These are phyloP conservation scores for Lactifluus hygrophoroides DNA, from an alignment of 768 basidiomycete genomes.

Conservation along the genomic window DNA sequence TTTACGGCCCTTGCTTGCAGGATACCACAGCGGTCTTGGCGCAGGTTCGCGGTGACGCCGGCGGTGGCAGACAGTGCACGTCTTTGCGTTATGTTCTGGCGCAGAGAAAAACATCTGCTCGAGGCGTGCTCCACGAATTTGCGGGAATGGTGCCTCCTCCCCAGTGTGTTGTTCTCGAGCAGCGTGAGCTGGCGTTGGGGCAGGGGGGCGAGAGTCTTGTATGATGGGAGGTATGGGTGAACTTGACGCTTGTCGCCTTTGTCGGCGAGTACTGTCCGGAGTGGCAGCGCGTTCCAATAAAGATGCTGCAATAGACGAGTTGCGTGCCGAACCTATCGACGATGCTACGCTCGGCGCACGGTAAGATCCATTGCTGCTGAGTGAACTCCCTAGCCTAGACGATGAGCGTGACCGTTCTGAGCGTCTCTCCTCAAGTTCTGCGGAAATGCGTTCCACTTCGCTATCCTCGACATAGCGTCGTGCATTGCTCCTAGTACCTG, in stretches of 20 bases:
- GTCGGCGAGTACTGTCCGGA: not conserved
- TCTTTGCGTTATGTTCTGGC: conserved; percentile 63
- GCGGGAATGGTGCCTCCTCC: conserved; percentile 58
- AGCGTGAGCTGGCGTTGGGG: conserved; percentile 12
- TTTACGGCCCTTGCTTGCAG: conserved; percentile 19
- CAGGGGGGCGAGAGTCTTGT: conserved; percentile 4
- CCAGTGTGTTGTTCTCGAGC: conserved; percentile 22
- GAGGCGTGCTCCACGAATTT: conserved; percentile 68
- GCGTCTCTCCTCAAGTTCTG: conserved; percentile 59
- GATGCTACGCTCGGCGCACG: conserved; percentile 18
- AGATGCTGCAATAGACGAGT: not conserved
- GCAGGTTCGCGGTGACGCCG: conserved; percentile 25
- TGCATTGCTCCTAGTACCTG: conserved; percentile 17
- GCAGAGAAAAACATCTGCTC: conserved; percentile 78
- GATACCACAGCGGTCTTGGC: conserved; percentile 24
- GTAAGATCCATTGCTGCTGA: conserved; percentile 11
- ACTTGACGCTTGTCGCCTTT: not conserved
- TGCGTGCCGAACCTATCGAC: conserved; percentile 2
- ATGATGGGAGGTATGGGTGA: not conserved
- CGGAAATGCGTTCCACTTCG: conserved; percentile 54
- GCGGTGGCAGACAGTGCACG: conserved; percentile 59
- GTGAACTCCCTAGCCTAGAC: conserved; percentile 13
- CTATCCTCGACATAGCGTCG: conserved; percentile 44
- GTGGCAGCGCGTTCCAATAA: not conserved
- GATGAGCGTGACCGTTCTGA: conserved; percentile 34